Percentiles rank a stretch among this genome's conserved stretches.
Conservation (phyloP, 208 protist genomes). For the Acanthamoeba triangularis region DNA sequence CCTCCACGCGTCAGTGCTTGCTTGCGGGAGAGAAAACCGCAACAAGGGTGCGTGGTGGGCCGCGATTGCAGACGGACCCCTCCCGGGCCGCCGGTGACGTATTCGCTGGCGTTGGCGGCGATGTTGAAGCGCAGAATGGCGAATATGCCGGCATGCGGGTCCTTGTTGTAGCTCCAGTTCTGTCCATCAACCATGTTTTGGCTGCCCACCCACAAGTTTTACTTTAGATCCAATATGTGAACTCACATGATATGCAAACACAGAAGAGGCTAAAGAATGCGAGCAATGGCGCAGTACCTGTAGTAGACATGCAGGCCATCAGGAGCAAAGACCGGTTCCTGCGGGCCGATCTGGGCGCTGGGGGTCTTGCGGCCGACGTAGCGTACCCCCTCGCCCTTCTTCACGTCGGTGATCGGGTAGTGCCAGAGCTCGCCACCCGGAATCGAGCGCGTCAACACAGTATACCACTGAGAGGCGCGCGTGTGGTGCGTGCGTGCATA, state of each 20-base stretch:
- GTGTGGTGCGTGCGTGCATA: neutral
- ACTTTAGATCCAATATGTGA: too few species aligned
- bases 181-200: too few species aligned
- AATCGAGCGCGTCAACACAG: slow-evolving; percentile 60
- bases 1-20: too few species aligned
- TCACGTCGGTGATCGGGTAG: neutral
- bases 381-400: neutral
- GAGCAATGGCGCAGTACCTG: too few species aligned
- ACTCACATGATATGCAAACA: too few species aligned
- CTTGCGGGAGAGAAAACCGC: too few species aligned
- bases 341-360: slow-evolving; percentile 61
- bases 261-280: too few species aligned
- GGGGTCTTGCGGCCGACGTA: too few species aligned
- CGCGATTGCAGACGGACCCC: neutral
- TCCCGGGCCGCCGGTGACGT: neutral
- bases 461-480: slow-evolving; percentile 36
- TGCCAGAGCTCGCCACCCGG: slow-evolving; percentile 66
- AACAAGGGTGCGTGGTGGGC: too few species aligned
- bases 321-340: slow-evolving; percentile 50
- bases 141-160: slow-evolving; percentile 72
- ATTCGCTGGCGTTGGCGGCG: neutral
- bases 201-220: too few species aligned
- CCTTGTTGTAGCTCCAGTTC: slow-evolving; percentile 75
- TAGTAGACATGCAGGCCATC: slow-evolving; percentile 50
- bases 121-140: slow-evolving; percentile 19